phyloP scores from a whole-genome alignment of 352 stramenopile genomes.

The Phytophthora hybrid region DNA sequence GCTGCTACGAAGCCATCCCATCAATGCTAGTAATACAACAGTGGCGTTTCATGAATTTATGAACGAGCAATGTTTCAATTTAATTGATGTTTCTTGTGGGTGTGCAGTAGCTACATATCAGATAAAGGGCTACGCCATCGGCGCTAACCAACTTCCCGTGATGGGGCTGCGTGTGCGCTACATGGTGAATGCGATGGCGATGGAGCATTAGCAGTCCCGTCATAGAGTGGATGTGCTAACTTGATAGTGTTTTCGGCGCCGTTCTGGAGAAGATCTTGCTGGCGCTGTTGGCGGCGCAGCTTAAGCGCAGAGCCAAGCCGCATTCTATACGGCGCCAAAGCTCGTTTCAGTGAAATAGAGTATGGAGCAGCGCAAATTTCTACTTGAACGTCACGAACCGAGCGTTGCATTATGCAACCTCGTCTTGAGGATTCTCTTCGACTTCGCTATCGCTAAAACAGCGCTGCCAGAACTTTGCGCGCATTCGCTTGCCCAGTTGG shows the following conservation, averaged over 20 bases:
- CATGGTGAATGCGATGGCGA: not conserved
- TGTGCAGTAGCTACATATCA: not conserved
- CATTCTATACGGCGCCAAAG: not conserved
- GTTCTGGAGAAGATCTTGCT: no score
- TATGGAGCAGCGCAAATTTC: constrained; percentile 4
- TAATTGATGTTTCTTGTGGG: no score
- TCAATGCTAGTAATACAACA: no score
- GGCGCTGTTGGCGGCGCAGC: no score
- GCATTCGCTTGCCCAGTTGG: not conserved
- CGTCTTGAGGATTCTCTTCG: not conserved
- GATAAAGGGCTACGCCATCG: not conserved
- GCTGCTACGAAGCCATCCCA: no score
- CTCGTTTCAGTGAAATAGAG: not conserved
- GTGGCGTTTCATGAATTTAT: no score
- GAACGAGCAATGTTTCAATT: no score
- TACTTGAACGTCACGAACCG: not conserved
- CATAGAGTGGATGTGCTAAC: no score
- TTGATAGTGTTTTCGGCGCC: no score
- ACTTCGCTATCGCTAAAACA: constrained; percentile 4
- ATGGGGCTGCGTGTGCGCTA: not conserved
- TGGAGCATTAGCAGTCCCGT: not conserved
- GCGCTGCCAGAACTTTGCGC: constrained; percentile 8
- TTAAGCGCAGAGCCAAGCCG: no score
- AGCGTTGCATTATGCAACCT: not conserved
- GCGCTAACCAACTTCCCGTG: not conserved